Conservation (phyloP, 192 early-diverging fungal species). For the Entomortierella beljakovae region DNA sequence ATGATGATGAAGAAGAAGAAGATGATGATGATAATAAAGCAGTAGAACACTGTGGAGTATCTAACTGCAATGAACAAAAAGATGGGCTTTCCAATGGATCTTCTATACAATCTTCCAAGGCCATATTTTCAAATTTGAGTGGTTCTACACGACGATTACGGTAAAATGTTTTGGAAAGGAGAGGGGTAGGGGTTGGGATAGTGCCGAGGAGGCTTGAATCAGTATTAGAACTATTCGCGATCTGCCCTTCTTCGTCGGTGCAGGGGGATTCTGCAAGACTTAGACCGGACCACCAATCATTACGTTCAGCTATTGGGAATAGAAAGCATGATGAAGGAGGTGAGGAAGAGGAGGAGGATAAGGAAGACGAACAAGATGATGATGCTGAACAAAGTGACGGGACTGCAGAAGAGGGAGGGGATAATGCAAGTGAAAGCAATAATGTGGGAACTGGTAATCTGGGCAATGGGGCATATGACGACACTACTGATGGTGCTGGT, state of each 20-base stretch:
- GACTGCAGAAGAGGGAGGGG: slow-evolving; percentile 17
- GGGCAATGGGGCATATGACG: neutral
- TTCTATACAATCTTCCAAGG: neutral
- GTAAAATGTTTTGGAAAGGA: slow-evolving; percentile 8
- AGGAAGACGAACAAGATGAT: slow-evolving; percentile 20
- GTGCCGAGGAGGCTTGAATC: neutral
- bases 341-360: slow-evolving; percentile 4
- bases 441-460: neutral
- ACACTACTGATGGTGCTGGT: neutral
- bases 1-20: neutral
- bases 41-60: no score
- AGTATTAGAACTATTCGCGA: neutral
- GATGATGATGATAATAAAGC: no score
- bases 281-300: slow-evolving; percentile 21
- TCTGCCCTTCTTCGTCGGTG: neutral
- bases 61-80: no score
- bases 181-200: neutral
- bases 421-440: slow-evolving; percentile 17
- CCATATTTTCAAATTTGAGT: neutral
- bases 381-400: slow-evolving; percentile 21
- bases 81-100: neutral
- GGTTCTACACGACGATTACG: neutral
- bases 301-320: slow-evolving; percentile 20
- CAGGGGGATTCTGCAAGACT: neutral
- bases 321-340: slow-evolving; percentile 6